A percentile compares a stretch with the other conserved stretches of the same genome.
phyloP scores from a whole-genome alignment of 441 rosid genomes.

The Raphanus hybrid region DNA sequence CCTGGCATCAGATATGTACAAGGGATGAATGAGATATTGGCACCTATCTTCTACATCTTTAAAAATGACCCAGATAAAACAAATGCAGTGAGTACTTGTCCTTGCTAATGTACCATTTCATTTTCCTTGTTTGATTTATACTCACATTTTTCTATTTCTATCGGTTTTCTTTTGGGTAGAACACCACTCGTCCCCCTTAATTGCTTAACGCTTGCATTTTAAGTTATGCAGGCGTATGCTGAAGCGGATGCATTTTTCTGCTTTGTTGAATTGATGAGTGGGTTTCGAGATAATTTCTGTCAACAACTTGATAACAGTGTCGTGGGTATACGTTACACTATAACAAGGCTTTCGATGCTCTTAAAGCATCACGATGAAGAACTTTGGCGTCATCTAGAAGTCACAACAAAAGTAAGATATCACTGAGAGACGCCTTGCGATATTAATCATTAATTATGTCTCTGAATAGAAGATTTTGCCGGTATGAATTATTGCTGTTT shows the following conservation, averaged over 20 bases:
- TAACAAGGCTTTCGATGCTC: slow-evolving; percentile 72
- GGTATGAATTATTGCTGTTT: slow-evolving; percentile 3
- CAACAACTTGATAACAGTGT: slow-evolving; percentile 94
- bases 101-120: slow-evolving; percentile 6
- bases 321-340: slow-evolving; percentile 83
- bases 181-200: neutral
- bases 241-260: slow-evolving; percentile 91
- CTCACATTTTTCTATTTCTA: neutral
- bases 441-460: neutral
- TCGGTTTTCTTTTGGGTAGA: neutral
- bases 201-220: slow-evolving; percentile 37
- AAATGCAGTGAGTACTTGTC: slow-evolving; percentile 57
- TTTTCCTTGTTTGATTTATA: slow-evolving; percentile 14
- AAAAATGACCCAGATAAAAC: slow-evolving; percentile 76
- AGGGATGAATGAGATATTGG: slow-evolving; percentile 92
- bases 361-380: slow-evolving; percentile 88
- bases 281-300: slow-evolving; percentile 87
- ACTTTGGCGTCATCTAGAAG: slow-evolving; percentile 94
- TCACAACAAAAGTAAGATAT: slow-evolving; percentile 78
- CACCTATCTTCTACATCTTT: slow-evolving; percentile 77
- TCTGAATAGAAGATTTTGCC: neutral
- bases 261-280: slow-evolving; percentile 82
- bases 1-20: slow-evolving; percentile 94
- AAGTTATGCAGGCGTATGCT: slow-evolving; percentile 65
- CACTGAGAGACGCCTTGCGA: neutral